Evolutionary conservation across 768 basidiomycete genomes (phyloP), one percentile per base, ranked within the genome.

Genomic region (Symmetrospora coprosmae): DNA sequence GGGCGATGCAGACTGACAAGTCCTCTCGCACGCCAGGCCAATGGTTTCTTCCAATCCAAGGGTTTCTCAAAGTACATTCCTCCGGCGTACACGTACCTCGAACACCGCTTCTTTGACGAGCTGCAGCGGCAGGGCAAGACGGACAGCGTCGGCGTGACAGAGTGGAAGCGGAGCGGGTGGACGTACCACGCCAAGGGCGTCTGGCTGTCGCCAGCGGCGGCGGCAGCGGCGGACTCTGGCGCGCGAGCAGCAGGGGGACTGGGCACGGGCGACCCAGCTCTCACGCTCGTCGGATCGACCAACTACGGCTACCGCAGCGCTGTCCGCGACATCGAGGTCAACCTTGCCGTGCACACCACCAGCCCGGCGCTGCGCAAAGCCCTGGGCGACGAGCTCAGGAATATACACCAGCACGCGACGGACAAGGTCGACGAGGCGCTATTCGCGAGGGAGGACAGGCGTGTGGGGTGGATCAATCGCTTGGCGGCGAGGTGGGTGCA

Each of bases 161-260:
- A 99, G 72, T 99, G 94, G 94, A 79, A 82, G 69, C 79, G 79
- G 65, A 74, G 77, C 23, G 87, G 84, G 2, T 99, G 94, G 94
- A 97, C 94, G 1, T 99, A 99, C 74, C 94, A 99, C 69, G 87
- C 94, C 25, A 99, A 99, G 78, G 94, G 91, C 92, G 64, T 68
- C 39, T 68, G 67, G 67, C 65, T 68, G 37, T 50, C 67, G 1
- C 64, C 67, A 1, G 30, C 4, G 11, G 40, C 17, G 19, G n/a
- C n/a, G n/a, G n/a, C n/a, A n/a, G n/a, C n/a, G n/a, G n/a, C n/a
- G n/a, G 16, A 23, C 19, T 55, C 17, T 41, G 52, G 37, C 27
- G 37, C 14, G 37, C 37, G 5, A 4, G 23, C 17, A 16, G 21
- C 38, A 16, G 21, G 38, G 16, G 17, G 27, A 4, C 4, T 4